phyloP scores from a whole-genome alignment of 1,284 basidiomycete species.

The Cryptococcus sp. region DNA sequence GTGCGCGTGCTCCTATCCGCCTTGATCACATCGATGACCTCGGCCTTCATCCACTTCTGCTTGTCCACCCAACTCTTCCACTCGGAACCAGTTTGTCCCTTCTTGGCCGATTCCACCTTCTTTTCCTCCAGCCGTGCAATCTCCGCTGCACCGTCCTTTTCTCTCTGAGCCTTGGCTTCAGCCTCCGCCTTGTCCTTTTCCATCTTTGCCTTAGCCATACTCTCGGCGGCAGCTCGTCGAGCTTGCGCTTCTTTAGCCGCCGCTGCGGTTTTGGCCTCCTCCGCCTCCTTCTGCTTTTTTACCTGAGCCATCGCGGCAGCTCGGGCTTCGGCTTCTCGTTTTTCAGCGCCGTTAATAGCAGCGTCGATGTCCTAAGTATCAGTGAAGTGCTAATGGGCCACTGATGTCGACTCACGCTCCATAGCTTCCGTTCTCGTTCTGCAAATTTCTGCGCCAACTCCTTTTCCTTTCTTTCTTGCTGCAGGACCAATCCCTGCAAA shows the following conservation, averaged over 20 bases:
- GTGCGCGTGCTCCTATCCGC: constrained; percentile 53
- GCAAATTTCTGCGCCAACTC: constrained; percentile 25
- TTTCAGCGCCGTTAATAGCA: constrained; percentile 28
- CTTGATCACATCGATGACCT: constrained; percentile 72
- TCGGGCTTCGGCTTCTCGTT: constrained; percentile 17
- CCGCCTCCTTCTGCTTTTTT: constrained; percentile 16
- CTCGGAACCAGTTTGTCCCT: constrained; percentile 55
- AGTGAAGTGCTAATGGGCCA: neutral
- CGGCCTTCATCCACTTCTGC: constrained; percentile 66
- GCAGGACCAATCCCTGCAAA: constrained; percentile 32
- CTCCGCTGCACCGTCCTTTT: constrained; percentile 4
- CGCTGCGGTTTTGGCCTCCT: constrained; percentile 17
- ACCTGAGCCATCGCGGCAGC: constrained; percentile 15
- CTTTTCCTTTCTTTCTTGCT: constrained; percentile 28
- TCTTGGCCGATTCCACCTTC: constrained; percentile 9
- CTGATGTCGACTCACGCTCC: constrained; percentile 39
- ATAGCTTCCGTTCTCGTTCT: constrained; percentile 34
- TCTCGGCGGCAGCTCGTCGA: constrained; percentile 23
- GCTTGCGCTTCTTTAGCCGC: constrained; percentile 23
- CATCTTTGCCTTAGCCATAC: constrained; percentile 16
- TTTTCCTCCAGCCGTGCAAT: constrained; percentile 4
- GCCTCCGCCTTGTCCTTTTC: constrained; percentile 19
- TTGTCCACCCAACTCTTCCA: constrained; percentile 62
- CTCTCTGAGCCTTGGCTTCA: constrained; percentile 6
- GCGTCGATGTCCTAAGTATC: constrained; percentile 33